Evolutionary conservation across 495 filamentous ascomycete species (phyloP).

Genomic region (Aspergillus mulundensis): DNA sequence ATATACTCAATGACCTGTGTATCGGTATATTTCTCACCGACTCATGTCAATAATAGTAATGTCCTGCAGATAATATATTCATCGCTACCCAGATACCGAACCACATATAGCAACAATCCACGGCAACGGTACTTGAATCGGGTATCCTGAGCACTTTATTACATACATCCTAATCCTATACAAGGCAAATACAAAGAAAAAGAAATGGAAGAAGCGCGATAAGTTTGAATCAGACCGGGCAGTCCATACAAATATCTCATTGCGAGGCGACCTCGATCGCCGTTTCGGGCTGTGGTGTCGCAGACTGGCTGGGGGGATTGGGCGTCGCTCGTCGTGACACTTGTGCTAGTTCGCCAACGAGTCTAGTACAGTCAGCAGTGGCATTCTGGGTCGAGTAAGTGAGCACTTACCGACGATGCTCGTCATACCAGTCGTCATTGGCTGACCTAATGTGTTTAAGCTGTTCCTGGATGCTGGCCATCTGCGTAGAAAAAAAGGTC

Average conservation of each 20-base stretch:
- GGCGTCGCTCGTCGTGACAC: conserved; percentile 35
- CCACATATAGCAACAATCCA: conserved; percentile 9
- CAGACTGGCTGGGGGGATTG: conserved; percentile 29
- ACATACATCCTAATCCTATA: conserved; percentile 36
- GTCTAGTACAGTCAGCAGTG: conserved; percentile 21
- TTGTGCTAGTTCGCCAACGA: conserved; percentile 41
- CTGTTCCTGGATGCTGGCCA: conserved; percentile 51
- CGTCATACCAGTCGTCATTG: conserved; percentile 45
- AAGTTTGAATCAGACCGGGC: conserved; percentile 11
- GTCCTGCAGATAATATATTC: conserved; percentile 4
- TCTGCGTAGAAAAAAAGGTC: conserved; percentile 27
- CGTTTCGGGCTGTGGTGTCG: conserved; percentile 30
- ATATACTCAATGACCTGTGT: not conserved
- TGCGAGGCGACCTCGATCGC: conserved; percentile 5
- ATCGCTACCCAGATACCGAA: conserved; percentile 10
- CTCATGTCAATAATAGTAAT: not conserved
- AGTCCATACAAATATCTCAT: conserved; percentile 13
- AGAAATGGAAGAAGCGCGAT: conserved; percentile 22
- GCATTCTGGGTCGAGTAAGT: not conserved
- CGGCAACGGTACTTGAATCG: conserved; percentile 11
- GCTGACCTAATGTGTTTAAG: conserved; percentile 45
- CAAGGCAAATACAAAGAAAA: conserved; percentile 20
- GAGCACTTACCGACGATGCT: conserved; percentile 39
- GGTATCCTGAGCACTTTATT: conserved; percentile 43
- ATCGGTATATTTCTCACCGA: not conserved